A percentile compares a stretch with the other conserved stretches of the same genome.
Evolutionary conservation across 768 basidiomycete genomes (phyloP).

Genomic region (Crucibulum laeve): DNA sequence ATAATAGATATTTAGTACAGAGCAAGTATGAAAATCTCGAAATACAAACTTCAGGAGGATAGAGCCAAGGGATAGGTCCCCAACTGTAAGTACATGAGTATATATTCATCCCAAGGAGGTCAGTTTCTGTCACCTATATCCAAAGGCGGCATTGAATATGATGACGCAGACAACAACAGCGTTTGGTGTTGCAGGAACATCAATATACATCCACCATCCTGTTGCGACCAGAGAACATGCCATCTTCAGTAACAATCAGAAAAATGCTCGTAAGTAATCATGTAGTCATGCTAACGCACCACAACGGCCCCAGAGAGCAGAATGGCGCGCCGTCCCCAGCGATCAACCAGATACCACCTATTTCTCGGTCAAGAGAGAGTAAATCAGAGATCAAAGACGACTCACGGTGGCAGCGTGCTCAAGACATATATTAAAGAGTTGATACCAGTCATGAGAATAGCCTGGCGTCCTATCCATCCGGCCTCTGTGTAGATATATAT

Average conservation of each 20-base stretch:
- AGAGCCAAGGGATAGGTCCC: slow-evolving; percentile 88
- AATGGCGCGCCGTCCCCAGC: slow-evolving; percentile 85
- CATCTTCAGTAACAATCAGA: slow-evolving; percentile 78
- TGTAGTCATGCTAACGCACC: too few species aligned
- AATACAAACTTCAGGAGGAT: slow-evolving; percentile 68
- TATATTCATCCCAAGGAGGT: too few species aligned
- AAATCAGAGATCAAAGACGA: too few species aligned
- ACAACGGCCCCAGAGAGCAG: slow-evolving; percentile 81
- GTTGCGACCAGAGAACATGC: slow-evolving; percentile 72
- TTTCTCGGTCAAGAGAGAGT: too few species aligned
- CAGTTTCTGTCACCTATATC: slow-evolving; percentile 58
- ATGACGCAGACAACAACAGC: slow-evolving; percentile 89
- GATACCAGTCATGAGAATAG: slow-evolving; percentile 93
- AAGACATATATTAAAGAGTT: slow-evolving; percentile 80
- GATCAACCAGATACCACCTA: slow-evolving; percentile 93
- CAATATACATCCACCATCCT: slow-evolving; percentile 93
- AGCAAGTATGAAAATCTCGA: too few species aligned
- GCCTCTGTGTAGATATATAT: slow-evolving; percentile 58
- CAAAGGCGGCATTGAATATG: slow-evolving; percentile 91
- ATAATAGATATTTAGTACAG: too few species aligned
- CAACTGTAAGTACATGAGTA: too few species aligned
- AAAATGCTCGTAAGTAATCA: too few species aligned
- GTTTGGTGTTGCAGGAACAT: slow-evolving; percentile 78
- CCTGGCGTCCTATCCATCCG: slow-evolving; percentile 92
- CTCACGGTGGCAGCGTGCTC: slow-evolving; percentile 80